These are phyloP conservation scores for Solanum hybrid DNA, from an alignment of 305 asterid species.

Conservation along the genomic window DNA sequence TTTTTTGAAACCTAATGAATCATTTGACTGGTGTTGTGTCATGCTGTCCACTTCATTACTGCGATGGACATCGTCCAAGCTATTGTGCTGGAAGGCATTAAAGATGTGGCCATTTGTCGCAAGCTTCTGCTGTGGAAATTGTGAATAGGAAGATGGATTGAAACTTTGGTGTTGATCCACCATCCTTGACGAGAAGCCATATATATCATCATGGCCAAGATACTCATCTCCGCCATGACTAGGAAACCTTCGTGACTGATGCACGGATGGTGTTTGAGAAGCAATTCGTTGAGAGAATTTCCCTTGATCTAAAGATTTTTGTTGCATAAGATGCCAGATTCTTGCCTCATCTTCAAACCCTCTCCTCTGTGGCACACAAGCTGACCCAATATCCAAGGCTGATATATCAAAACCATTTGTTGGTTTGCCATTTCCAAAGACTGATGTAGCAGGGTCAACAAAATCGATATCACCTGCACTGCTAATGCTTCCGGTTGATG, in stretches of 20 bases:
- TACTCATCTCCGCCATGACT: conserved; percentile 29
- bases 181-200: conserved; percentile 41
- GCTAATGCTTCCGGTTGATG: conserved; percentile 30
- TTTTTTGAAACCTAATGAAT: conserved; percentile 45
- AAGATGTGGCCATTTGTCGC: conserved; percentile 28
- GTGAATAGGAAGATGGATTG: conserved; percentile 36
- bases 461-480: conserved; percentile 36
- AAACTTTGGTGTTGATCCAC: conserved; percentile 33
- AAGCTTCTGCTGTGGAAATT: conserved; percentile 37
- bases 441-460: conserved; percentile 44
- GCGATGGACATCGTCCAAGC: conserved; percentile 34
- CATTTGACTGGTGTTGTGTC: conserved; percentile 45
- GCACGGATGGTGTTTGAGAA: conserved; percentile 35
- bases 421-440: conserved; percentile 30
- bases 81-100: conserved; percentile 28
- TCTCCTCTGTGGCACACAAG: conserved; percentile 24
- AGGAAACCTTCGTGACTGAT: conserved; percentile 30
- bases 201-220: conserved; percentile 21
- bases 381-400: conserved; percentile 32
- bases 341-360: conserved; percentile 48
- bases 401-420: conserved; percentile 27
- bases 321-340: conserved; percentile 61
- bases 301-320: conserved; percentile 27
- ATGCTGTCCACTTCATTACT: conserved; percentile 32
- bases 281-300: conserved; percentile 34